Evolutionary conservation across 176 grass and related monocot species (phyloP).

Genomic region (Cymbopogon citratus): DNA sequence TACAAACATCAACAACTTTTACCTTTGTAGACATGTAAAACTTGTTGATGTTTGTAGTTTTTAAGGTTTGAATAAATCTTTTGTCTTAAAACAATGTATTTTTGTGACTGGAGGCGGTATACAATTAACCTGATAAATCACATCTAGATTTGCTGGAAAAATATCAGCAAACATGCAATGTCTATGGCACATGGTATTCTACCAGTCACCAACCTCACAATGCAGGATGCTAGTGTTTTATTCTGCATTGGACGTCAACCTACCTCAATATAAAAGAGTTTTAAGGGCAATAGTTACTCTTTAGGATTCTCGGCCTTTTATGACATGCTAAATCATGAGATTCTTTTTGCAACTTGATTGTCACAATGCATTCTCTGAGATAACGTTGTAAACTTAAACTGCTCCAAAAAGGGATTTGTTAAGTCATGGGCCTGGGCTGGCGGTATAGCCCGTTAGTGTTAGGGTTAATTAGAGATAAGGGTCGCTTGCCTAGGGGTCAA

Average conservation of each 20-base stretch:
- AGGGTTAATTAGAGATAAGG: no score
- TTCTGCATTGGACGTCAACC: neutral
- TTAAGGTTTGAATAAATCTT: neutral
- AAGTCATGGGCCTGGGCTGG: no score
- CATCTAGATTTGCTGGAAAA: neutral
- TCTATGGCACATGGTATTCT: neutral
- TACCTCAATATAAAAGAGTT: neutral
- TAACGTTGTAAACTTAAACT: neutral
- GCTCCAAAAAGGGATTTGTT: neutral
- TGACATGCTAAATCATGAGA: neutral
- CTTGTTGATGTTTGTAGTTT: neutral
- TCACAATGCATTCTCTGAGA: neutral
- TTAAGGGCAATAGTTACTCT: neutral
- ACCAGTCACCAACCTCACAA: neutral
- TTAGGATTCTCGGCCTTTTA: neutral
- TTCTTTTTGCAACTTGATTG: neutral
- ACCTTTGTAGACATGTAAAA: neutral
- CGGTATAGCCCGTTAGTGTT: no score
- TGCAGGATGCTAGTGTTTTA: neutral
- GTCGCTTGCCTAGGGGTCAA: neutral
- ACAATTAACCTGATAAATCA: neutral
- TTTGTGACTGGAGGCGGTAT: neutral
- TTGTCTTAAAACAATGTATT: neutral
- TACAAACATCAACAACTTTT: neutral
- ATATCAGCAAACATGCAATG: neutral